A percentile compares a stretch with the other conserved stretches of the same genome.
Conservation (phyloP, 768 basidiomycete species). For the Suillus brevipes region DNA sequence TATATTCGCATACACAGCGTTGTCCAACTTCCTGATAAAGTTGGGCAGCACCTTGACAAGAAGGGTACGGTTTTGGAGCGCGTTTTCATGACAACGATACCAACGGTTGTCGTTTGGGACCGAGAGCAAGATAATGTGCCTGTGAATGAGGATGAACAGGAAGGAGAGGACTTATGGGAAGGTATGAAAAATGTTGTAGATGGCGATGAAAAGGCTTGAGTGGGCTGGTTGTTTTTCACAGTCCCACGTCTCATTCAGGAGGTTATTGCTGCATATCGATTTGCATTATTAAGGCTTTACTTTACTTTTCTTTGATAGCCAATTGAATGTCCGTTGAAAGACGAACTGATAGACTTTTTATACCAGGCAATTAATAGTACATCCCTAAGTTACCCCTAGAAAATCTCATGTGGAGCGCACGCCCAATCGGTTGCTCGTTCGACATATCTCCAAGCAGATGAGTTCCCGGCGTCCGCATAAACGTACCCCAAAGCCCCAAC, state of each 20-base stretch:
- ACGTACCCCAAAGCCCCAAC: not conserved
- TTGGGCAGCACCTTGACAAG: slow-evolving; percentile 50
- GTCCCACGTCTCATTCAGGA: not conserved
- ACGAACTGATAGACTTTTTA: not conserved
- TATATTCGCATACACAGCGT: slow-evolving; percentile 70
- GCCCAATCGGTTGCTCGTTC: too few species aligned
- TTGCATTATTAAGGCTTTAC: not conserved
- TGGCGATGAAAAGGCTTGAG: slow-evolving; percentile 32
- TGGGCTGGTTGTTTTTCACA: slow-evolving; percentile 2
- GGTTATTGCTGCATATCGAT: not conserved
- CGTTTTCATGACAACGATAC: slow-evolving; percentile 58
- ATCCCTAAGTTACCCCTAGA: not conserved
- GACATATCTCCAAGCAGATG: not conserved
- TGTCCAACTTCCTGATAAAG: slow-evolving; percentile 47
- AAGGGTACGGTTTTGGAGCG: slow-evolving; percentile 67
- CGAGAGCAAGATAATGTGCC: slow-evolving; percentile 19
- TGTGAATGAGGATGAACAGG: slow-evolving; percentile 29
- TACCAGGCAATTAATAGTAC: not conserved
- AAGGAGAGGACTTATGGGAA: slow-evolving; percentile 69
- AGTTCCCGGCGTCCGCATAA: not conserved
- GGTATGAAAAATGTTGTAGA: slow-evolving; percentile 56
- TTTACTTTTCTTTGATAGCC: not conserved
- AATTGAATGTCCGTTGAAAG: not conserved
- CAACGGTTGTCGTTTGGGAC: slow-evolving; percentile 69
- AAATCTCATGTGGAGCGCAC: not conserved